Evolutionary conservation across 2,329 filamentous ascomycete species (phyloP).

Genomic region (Diplocarpon mali): DNA sequence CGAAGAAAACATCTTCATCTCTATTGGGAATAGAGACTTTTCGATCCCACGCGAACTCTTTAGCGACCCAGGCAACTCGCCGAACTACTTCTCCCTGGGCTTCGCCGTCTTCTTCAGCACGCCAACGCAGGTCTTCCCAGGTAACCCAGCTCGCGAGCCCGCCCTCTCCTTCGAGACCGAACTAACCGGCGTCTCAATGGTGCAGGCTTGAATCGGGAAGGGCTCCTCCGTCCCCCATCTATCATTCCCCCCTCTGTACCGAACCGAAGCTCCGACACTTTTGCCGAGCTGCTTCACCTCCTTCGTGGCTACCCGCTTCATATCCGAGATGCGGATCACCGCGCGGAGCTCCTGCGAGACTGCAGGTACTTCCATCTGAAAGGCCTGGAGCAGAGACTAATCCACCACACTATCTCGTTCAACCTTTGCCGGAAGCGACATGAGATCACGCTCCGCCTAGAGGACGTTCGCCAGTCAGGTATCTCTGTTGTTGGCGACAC

Average conservation of each 20-base stretch:
- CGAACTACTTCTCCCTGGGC: conserved; percentile 90
- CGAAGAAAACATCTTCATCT: conserved; percentile 84
- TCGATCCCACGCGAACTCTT: conserved; percentile 85
- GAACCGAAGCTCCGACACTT: conserved; percentile 71
- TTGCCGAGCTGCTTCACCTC: conserved; percentile 70
- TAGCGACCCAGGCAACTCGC: conserved; percentile 73
- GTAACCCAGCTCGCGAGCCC: no score
- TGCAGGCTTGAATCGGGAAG: conserved; percentile 55
- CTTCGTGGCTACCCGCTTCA: conserved; percentile 74
- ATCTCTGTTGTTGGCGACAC: conserved; percentile 51
- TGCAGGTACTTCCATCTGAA: conserved; percentile 91
- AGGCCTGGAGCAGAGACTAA: conserved; percentile 77
- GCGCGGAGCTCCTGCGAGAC: conserved; percentile 67
- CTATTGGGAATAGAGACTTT: conserved; percentile 78
- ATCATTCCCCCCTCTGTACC: conserved; percentile 76
- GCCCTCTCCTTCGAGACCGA: no score
- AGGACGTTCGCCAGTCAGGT: conserved; percentile 83
- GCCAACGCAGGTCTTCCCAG: conserved; percentile 68
- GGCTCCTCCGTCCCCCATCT: conserved; percentile 74
- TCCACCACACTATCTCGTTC: conserved; percentile 64
- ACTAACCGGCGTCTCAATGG: conserved; percentile 26
- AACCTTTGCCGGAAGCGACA: conserved; percentile 57
- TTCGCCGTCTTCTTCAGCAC: conserved; percentile 81
- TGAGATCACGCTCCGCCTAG: conserved; percentile 71
- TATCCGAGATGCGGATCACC: conserved; percentile 66